A percentile compares a stretch with the other conserved stretches of the same genome.
phyloP scores from a whole-genome alignment of 768 basidiomycete genomes.

The Termitomyces sp. region DNA sequence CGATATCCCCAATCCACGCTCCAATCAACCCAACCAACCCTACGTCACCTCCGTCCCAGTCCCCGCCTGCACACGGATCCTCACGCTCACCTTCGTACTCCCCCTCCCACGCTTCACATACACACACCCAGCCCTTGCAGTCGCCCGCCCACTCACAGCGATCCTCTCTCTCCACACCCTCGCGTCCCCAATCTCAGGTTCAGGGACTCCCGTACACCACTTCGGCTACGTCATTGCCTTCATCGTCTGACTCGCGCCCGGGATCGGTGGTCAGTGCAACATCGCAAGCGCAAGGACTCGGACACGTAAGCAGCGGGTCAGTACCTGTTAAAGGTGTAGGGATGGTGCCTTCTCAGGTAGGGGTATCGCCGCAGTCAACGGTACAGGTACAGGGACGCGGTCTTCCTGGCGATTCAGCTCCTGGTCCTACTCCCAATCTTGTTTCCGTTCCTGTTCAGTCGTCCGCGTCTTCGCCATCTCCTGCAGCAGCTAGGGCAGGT shows the following conservation, averaged over 20 bases:
- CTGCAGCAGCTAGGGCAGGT: neutral
- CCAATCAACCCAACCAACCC: neutral
- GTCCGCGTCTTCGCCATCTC: neutral
- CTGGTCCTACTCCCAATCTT: neutral
- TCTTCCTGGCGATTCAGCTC: neutral
- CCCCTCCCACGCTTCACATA: neutral
- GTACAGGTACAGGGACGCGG: neutral
- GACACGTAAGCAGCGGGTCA: neutral
- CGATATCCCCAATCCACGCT: neutral
- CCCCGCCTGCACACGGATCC: neutral
- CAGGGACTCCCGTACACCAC: neutral
- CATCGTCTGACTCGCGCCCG: neutral
- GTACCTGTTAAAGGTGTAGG: neutral
- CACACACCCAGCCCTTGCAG: neutral
- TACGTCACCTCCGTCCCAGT: neutral
- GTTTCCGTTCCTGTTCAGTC: neutral
- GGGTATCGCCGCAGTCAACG: neutral
- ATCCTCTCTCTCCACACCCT: neutral
- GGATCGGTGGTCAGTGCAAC: neutral
- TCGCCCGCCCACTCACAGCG: neutral
- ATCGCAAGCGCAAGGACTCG: neutral
- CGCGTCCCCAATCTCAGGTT: neutral
- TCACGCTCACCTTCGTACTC: neutral
- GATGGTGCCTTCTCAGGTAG: neutral
- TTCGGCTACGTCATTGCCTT: neutral